Base-by-base conservation (phyloP, 306 rosid genomes). In the Arachis stenosperma region DNA sequence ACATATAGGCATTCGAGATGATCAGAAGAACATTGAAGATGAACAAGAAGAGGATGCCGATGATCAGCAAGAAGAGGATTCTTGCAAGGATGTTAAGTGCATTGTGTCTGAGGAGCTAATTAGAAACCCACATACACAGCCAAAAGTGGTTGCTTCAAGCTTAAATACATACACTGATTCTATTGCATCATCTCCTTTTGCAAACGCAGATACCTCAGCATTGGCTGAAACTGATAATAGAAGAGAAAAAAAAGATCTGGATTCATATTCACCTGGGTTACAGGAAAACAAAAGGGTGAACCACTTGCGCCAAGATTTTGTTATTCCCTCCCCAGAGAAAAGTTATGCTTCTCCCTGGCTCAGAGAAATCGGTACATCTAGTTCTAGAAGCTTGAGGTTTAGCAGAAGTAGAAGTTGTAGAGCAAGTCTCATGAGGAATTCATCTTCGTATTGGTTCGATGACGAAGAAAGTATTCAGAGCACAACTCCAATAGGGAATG, bases 1-100 rank as follows among this genome's bases (percentile, higher is more conserved):
- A 2, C 81, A 61, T 71, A 60, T 58, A 58, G 55, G 81, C 73
- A 81, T 22, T 22, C 27, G 72, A 72, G 73, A 71, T 77, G 64
- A 78, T 65, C 76, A 43, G 61, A 85, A 79, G 69, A 83, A 81
- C 62, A 56, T 62, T 77, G 86, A 86, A 82, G 92, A 84, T 73
- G 86, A 86, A 66, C 65, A 71, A 65, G 87, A 82, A 29, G 93
- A 84, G 63, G 93, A 81, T 61, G 60, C 61, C 75, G 86, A 86
- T 81, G 92, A 84, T 73, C 87, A 86, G 69, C 65, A 71, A 65
- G 86, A 82, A 29, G 93, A 84, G 63, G 93, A 86, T 15, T 66
- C 61, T 66, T 89, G 95, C 82, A 90, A 79, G 87, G 99, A 90
- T 76, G 97, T 86, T 73, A 86, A 88, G 65, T 91, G 96, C 85